Evolutionary conservation across 352 stramenopile genomes (phyloP).

Genomic region (Thraustotheca clavata): DNA sequence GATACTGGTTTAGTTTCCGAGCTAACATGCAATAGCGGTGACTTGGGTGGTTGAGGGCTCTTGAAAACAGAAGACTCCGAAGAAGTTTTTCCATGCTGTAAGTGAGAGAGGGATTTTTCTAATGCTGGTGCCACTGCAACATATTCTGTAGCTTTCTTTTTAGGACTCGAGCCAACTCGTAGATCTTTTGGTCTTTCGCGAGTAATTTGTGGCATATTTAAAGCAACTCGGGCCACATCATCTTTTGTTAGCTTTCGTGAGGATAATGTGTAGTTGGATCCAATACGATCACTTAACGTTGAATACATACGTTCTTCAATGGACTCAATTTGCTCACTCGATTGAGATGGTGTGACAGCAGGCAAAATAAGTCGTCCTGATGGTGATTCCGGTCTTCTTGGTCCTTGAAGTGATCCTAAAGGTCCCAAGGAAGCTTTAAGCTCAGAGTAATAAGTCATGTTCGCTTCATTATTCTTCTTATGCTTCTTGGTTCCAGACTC

Average conservation of each 20-base stretch:
- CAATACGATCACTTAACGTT: constrained; percentile 73
- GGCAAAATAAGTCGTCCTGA: constrained; percentile 34
- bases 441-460: constrained; percentile 23
- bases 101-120: constrained; percentile 25
- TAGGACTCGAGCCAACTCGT: not conserved
- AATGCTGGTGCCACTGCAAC: constrained; percentile 50
- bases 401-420: constrained; percentile 52
- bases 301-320: constrained; percentile 63
- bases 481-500: not conserved
- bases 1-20: not conserved
- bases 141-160: constrained; percentile 24
- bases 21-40: not conserved
- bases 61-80: not conserved
- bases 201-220: constrained; percentile 27
- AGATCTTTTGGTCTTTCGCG: not conserved
- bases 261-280: constrained; percentile 59
- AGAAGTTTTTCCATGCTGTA: too few relatives aligned
- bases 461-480: constrained; percentile 1
- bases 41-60: not conserved
- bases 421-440: constrained; percentile 43
- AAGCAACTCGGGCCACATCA: constrained; percentile 56
- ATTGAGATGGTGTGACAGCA: not conserved
- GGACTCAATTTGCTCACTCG: not conserved
- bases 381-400: constrained; percentile 22
- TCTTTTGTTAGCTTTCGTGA: constrained; percentile 57